Percentiles rank a stretch among this genome's conserved stretches.
phyloP scores from a whole-genome alignment of 129 eudicot genomes.

The Saussurea involucrata region DNA sequence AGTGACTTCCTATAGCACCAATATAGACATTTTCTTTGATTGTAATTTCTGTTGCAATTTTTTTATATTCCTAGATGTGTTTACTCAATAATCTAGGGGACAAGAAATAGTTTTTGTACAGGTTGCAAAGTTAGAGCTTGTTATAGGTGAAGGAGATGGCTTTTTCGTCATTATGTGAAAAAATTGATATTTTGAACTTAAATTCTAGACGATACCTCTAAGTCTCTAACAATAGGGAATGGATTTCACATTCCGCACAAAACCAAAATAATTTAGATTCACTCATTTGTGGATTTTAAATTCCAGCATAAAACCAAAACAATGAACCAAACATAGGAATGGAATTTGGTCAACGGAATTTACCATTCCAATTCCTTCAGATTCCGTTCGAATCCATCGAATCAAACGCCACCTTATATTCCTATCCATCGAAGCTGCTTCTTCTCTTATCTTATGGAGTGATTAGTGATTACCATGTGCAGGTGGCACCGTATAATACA shows the following conservation, averaged over 20 bases:
- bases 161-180: not conserved
- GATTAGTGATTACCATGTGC: not conserved
- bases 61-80: not conserved
- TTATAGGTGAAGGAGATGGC: not conserved
- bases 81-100: not conserved
- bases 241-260: too few relatives aligned
- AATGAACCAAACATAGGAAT: too few relatives aligned
- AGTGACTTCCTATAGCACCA: not conserved
- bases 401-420: too few relatives aligned
- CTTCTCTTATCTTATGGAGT: not conserved
- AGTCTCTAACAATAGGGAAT: too few relatives aligned
- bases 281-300: too few relatives aligned
- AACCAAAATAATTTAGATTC: too few relatives aligned
- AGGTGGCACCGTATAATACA: conserved; percentile 98
- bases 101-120: not conserved
- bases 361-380: too few relatives aligned
- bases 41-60: not conserved
- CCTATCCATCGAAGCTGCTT: not conserved
- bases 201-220: not conserved
- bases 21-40: too few relatives aligned
- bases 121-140: not conserved
- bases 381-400: too few relatives aligned
- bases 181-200: not conserved
- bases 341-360: too few relatives aligned
- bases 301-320: too few relatives aligned